A percentile compares a stretch with the other conserved stretches of the same genome.
Evolutionary conservation across 495 filamentous ascomycete genomes (phyloP).

Genomic region (Aspergillus homomorphus): DNA sequence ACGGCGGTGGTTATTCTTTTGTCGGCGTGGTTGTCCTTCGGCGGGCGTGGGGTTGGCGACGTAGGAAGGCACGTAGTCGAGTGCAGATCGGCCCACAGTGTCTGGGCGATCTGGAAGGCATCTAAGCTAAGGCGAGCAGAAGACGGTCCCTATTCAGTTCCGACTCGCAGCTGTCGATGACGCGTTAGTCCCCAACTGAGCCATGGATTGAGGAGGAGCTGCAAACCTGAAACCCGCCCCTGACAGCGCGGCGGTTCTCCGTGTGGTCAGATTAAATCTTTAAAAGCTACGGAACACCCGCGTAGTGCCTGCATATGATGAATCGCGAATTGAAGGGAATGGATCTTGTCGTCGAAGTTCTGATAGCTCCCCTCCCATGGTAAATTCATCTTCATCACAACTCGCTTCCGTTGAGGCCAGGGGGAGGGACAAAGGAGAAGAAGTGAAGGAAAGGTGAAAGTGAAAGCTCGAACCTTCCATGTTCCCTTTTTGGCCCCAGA

Average conservation of each 20-base stretch:
- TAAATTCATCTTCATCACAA: no score
- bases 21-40: background rate
- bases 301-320: no score
- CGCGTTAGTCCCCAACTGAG: conserved; percentile 12
- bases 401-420: no score
- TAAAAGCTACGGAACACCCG: no score
- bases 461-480: no score
- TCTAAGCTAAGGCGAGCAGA: background rate
- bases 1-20: no score
- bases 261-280: no score
- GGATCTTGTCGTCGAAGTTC: no score
- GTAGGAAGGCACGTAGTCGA: conserved; percentile 11
- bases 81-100: conserved; percentile 17
- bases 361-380: no score
- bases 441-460: background rate
- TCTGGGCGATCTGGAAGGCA: conserved; percentile 14
- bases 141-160: background rate
- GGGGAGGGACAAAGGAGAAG: background rate
- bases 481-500: no score
- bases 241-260: background rate
- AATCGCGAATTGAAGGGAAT: no score
- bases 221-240: conserved; percentile 5
- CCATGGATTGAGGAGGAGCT: conserved; percentile 3
- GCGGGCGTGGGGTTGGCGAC: conserved; percentile 5
- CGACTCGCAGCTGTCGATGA: conserved; percentile 10